Percentiles rank a stretch among this genome's conserved stretches.
Evolutionary conservation across 2,329 filamentous ascomycete genomes (phyloP).

Genomic region (Cytospora paraplurivora): DNA sequence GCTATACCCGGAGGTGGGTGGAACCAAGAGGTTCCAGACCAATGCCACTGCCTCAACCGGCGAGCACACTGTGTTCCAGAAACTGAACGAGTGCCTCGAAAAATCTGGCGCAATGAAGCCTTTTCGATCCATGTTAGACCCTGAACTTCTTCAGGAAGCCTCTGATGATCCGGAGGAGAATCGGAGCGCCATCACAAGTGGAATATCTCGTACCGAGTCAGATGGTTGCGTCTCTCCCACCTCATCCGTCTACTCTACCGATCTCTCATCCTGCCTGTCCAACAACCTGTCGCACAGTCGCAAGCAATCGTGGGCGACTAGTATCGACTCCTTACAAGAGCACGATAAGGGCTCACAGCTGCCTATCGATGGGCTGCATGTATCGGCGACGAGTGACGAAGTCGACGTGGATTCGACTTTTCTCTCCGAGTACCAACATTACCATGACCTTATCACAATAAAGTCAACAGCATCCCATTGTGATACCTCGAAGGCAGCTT

Average conservation of each 20-base stretch:
- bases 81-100: neutral
- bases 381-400: neutral
- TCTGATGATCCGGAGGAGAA: neutral
- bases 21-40: neutral
- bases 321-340: neutral
- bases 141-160: neutral
- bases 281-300: neutral
- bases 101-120: neutral
- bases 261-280: neutral
- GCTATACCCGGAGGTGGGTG: too few relatives aligned
- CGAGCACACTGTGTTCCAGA: neutral
- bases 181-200: neutral
- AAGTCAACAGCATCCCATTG: neutral
- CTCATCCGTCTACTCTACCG: neutral
- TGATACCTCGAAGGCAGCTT: neutral
- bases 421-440: neutral
- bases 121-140: neutral
- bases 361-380: rapidly evolving
- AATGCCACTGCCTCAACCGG: neutral
- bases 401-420: neutral
- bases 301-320: constrained; percentile 11
- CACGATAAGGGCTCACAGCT: neutral
- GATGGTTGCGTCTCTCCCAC: neutral
- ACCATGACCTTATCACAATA: neutral
- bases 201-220: neutral